Percentiles rank a stretch among this genome's conserved stretches.
Evolutionary conservation across 2,329 filamentous ascomycete species (phyloP).

Genomic region (Metarhizium guizhouense): DNA sequence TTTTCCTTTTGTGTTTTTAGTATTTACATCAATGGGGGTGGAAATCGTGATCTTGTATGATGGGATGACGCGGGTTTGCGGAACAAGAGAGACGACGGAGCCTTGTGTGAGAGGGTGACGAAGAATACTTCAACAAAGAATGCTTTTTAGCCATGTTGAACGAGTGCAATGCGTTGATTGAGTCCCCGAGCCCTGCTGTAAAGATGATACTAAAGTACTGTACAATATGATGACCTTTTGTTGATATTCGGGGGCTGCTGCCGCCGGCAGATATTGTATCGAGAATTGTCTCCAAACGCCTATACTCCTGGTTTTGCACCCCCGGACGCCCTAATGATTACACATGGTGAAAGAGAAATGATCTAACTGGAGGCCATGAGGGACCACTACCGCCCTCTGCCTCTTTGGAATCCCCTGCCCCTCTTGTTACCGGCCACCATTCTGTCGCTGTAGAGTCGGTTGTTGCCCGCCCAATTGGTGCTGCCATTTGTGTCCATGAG

Average conservation of each 20-base stretch:
- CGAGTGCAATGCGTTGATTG: background rate
- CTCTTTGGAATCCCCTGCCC: conserved; percentile 17
- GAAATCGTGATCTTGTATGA: no score
- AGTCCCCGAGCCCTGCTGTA: background rate
- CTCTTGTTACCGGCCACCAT: conserved; percentile 23
- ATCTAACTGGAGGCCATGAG: background rate
- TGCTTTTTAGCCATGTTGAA: background rate
- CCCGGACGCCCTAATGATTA: background rate
- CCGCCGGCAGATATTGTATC: no score
- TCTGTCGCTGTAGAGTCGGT: conserved; percentile 46
- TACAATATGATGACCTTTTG: background rate
- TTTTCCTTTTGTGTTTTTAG: no score
- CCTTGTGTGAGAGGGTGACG: background rate
- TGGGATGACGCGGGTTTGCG: no score
- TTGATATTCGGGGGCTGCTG: no score
- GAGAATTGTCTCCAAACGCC: background rate
- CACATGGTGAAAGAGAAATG: background rate
- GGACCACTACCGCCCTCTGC: conserved; percentile 1
- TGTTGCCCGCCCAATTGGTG: conserved; percentile 16
- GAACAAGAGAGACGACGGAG: background rate
- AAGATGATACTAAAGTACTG: background rate
- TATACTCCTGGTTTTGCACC: background rate
- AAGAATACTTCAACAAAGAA: background rate
- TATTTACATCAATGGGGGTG: no score
- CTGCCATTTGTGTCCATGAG: conserved; percentile 25